Conservation (phyloP, 129 eudicot species). For the Ambrosia artemisiifolia region DNA sequence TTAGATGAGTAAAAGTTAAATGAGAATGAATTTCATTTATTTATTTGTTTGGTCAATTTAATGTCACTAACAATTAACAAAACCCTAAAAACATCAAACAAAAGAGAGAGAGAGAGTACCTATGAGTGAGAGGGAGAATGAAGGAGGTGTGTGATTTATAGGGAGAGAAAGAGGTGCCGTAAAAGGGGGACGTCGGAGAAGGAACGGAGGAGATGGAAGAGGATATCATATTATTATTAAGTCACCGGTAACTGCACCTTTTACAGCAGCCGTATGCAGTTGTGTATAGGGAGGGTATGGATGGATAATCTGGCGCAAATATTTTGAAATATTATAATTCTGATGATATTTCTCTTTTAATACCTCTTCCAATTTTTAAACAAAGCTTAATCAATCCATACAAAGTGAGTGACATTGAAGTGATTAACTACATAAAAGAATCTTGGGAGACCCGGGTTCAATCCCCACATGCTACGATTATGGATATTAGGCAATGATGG, state of each 20-base stretch:
- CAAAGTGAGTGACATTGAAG: too few relatives aligned
- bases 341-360: neutral
- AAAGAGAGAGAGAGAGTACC: constrained; percentile 13
- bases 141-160: constrained; percentile 10
- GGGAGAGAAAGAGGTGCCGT: constrained; percentile 28
- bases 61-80: neutral
- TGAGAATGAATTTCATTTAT: neutral
- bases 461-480: too few relatives aligned
- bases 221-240: constrained; percentile 20
- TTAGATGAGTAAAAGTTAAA: neutral
- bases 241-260: constrained; percentile 10
- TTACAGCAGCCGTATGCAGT: neutral
- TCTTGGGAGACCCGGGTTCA: too few relatives aligned
- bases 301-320: constrained; percentile 22
- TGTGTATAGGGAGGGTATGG: neutral
- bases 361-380: neutral
- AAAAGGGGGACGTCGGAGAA: constrained; percentile 26
- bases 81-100: constrained; percentile 9
- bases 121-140: constrained; percentile 14
- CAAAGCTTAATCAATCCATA: too few relatives aligned
- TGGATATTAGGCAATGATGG: too few relatives aligned
- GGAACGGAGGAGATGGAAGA: constrained; percentile 21
- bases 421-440: too few relatives aligned
- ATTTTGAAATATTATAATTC: neutral
- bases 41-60: constrained; percentile 2